Evolutionary conservation across 2,329 filamentous ascomycete species (phyloP).

Genomic region (Penicillium sclerotigenum): DNA sequence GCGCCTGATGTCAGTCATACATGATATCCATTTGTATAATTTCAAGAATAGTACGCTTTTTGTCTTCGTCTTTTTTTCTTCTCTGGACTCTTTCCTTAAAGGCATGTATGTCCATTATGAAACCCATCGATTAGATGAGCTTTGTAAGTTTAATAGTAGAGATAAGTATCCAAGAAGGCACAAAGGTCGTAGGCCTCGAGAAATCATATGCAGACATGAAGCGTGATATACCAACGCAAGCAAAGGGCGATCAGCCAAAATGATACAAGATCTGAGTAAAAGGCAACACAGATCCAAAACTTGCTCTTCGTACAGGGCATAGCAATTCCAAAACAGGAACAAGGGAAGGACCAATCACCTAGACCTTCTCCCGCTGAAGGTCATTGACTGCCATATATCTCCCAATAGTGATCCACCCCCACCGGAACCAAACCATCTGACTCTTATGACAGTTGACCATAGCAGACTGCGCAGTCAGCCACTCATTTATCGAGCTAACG

Average conservation of each 20-base stretch:
- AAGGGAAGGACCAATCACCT: background rate
- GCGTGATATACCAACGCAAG: background rate
- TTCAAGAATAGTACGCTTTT: background rate
- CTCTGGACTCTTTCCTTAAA: background rate
- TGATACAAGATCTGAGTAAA: background rate
- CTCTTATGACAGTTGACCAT: conserved; percentile 90
- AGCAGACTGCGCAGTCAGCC: conserved; percentile 70
- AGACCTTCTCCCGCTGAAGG: conserved; percentile 59
- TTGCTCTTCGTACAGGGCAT: background rate
- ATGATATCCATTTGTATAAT: conserved; percentile 4
- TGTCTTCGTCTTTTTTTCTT: background rate
- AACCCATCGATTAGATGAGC: background rate
- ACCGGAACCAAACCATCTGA: conserved; percentile 98
- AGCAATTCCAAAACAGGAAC: background rate
- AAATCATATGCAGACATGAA: conserved; percentile 3
- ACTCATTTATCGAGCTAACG: conserved; percentile 62
- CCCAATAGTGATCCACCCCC: conserved; percentile 87
- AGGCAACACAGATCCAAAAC: background rate
- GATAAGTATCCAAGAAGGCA: conserved; percentile 1
- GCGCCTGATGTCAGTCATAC: background rate
- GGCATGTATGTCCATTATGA: background rate
- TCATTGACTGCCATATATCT: conserved; percentile 97
- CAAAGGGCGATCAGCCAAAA: background rate
- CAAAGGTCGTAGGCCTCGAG: background rate
- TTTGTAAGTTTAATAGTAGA: background rate